Evolutionary conservation across 2,329 filamentous ascomycete species (phyloP), one percentile per base, ranked within the genome.

Genomic region (Diaporthe vexans): DNA sequence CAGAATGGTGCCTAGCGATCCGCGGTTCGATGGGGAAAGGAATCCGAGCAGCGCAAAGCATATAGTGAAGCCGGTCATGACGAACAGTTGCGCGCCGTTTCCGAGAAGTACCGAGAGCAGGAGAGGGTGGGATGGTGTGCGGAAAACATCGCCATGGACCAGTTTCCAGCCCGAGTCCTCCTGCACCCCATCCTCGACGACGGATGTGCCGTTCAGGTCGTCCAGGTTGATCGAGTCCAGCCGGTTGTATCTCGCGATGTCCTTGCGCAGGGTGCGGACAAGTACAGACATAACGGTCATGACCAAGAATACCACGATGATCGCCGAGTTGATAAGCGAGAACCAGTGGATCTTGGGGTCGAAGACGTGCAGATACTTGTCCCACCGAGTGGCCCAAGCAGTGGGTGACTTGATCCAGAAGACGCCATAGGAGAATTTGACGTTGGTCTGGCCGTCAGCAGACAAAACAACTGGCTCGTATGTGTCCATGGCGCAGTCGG

Each of bases 301-400:
- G 48, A 96, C 92, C 54, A 98, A 88, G 84, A 98, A 97, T 65
- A 98, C 89, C 68, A 99, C 95, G 76, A 99, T 97, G 58, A 98
- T 92, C 67, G 97, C 94, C 48, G 95, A 98, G 84, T 98, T 98
- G 85, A 98, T 94, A 67, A 99, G 91, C 75, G 95, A 98, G 86
- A 98, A 98, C 97, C 97, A 99, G 84, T 99, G 97, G 79, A 99
- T 98, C 87, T 97, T 97, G 70, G 97, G 95, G 83, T 98, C 95
- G 81, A 95, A 97, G 40, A 99, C 96, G 81, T 98, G 96, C 48
- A 99, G 89, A 82, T 98, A 98, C 85, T 98, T 98, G 88, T 99
- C 97, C 97, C 97, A 99, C 77, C 97, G 91, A 17, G 97, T 99
- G 37, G 97, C 97, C 93, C 97, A 99, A 1, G 94, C 94, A 1